Conservation (phyloP, 805 yeast species). For the Ogataea henricii region DNA sequence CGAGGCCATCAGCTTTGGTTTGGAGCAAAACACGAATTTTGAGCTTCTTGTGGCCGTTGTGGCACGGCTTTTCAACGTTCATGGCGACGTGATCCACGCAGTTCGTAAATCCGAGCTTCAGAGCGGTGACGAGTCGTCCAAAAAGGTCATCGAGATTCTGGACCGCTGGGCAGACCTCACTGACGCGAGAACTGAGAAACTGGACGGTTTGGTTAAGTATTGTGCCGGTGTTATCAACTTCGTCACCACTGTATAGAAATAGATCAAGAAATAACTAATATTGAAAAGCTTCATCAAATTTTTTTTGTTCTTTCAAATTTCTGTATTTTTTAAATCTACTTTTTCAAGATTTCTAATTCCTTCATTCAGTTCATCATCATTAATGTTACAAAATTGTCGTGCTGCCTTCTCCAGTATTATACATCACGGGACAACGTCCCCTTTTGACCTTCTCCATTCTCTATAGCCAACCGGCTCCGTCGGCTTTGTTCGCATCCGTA, state of each 20-base stretch:
- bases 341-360: too few species aligned
- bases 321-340: not conserved
- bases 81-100: constrained; percentile 70
- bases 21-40: constrained; percentile 56
- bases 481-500: constrained; percentile 49
- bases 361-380: not conserved
- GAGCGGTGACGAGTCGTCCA: constrained; percentile 23
- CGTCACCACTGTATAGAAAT: constrained; percentile 43
- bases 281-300: too few species aligned
- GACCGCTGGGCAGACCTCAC: constrained; percentile 50
- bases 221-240: constrained; percentile 79
- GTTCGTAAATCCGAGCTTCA: constrained; percentile 16
- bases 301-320: too few species aligned
- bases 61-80: constrained; percentile 70
- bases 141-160: constrained; percentile 34
- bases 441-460: not conserved
- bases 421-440: too few species aligned
- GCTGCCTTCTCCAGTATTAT: too few species aligned
- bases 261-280: not conserved
- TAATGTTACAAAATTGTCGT: constrained; percentile 23
- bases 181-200: constrained; percentile 40
- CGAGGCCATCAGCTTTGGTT: constrained; percentile 63
- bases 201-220: constrained; percentile 73
- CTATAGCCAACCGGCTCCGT: not conserved
- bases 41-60: constrained; percentile 84